Evolutionary conservation across 2,329 filamentous ascomycete species (phyloP).

Genomic region (Paecilomyces fulvus): DNA sequence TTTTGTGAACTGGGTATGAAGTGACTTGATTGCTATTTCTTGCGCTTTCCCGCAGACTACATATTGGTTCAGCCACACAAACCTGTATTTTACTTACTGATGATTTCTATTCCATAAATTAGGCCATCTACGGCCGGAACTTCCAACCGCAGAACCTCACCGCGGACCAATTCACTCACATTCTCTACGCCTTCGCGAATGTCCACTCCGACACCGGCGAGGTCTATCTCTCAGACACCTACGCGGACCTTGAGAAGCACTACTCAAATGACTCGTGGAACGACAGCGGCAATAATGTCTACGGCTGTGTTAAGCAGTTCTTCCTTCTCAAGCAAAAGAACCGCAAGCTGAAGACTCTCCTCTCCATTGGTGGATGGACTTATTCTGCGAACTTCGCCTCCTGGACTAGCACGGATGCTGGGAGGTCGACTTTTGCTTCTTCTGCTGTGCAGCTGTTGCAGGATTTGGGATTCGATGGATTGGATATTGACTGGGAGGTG

Average conservation of each 20-base stretch:
- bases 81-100: background rate
- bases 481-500: conserved; percentile 38
- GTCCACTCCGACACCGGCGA: conserved; percentile 70
- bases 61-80: background rate
- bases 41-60: conserved; percentile 1
- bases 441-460: conserved; percentile 65
- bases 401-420: conserved; percentile 53
- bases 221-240: conserved; percentile 64
- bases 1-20: conserved; percentile 38
- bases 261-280: conserved; percentile 60
- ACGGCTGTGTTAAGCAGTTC: conserved; percentile 47
- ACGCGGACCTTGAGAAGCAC: conserved; percentile 60
- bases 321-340: conserved; percentile 62
- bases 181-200: conserved; percentile 89
- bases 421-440: conserved; percentile 56
- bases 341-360: conserved; percentile 66
- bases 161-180: conserved; percentile 71
- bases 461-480: conserved; percentile 59
- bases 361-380: conserved; percentile 78
- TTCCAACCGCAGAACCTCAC: conserved; percentile 80
- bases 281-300: conserved; percentile 62
- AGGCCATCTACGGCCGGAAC: conserved; percentile 78
- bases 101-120: background rate
- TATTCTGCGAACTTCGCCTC: conserved; percentile 65
- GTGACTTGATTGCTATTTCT: background rate